Conservation (phyloP, 345 rosid species). For the Luvunga scandens region DNA sequence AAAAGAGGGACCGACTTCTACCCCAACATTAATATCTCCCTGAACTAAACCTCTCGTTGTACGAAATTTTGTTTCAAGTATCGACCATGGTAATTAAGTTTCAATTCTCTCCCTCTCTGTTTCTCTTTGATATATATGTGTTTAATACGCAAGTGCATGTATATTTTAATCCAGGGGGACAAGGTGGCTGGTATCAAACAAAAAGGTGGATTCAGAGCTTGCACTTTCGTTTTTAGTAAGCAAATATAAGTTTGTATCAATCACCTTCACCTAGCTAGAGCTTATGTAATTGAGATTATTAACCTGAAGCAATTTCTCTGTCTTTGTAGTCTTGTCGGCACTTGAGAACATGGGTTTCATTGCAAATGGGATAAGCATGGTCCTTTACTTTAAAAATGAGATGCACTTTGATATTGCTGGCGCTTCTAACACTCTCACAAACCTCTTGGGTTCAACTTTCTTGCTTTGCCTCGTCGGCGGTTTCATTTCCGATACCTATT, state of each 20-base stretch:
- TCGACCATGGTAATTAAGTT: neutral
- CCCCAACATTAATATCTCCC: neutral
- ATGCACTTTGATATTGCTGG: conserved; percentile 36
- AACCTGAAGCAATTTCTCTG: neutral
- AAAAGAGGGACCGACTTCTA: neutral
- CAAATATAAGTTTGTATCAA: neutral
- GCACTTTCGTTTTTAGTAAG: conserved; percentile 41
- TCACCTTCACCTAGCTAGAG: neutral
- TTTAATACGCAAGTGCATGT: too few relatives aligned
- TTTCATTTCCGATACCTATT: conserved; percentile 55
- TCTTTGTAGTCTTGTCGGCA: conserved; percentile 24
- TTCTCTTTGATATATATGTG: neutral
- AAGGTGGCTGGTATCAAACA: neutral
- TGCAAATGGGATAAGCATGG: conserved; percentile 49
- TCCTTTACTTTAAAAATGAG: conserved; percentile 31
- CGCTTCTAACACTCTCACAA: conserved; percentile 43
- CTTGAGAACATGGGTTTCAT: conserved; percentile 59
- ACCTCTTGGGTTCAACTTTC: conserved; percentile 52
- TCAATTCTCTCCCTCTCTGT: neutral
- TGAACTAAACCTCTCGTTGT: neutral
- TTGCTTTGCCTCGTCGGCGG: conserved; percentile 51
- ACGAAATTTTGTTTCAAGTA: neutral
- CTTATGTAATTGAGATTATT: neutral
- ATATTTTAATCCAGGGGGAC: neutral
- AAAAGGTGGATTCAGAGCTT: conserved; percentile 46